Evolutionary conservation across 176 grass and related monocot species (phyloP), one percentile per base, ranked within the genome.

Genomic region (Zoysia pacifica): DNA sequence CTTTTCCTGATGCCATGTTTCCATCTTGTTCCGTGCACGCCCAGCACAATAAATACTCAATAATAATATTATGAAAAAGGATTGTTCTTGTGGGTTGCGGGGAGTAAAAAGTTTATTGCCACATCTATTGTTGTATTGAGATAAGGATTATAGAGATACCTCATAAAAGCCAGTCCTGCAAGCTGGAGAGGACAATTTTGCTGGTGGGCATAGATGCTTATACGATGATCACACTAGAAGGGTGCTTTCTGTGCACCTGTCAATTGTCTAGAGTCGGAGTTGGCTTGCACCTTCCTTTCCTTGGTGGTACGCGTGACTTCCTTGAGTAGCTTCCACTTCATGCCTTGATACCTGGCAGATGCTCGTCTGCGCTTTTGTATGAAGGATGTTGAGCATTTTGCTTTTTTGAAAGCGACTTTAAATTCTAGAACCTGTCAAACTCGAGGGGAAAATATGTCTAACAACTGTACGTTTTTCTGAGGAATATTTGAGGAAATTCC

Each of bases 261-360:
- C 74, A 78, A 67, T 62, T 40, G 72, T 72, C 56, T 56, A 28
- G 18, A 59, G 12, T 51, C 36, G 5, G 5, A 19, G 18, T 65
- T 82, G 18, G 73, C 76, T 71, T 56, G 49, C 73, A 48, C 48
- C 65, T 77, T 48, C 59, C 35, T 80, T 79, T 73, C 83, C 2
- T 52, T 20, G 11, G 19, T 40, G 70, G n/a, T 63, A 76, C 39
- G 13, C 39, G 15, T 65, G 40, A 28, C 1, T 72, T 78, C 73
- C 49, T 82, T 87, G 73, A 78, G 79, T 82, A 78, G 79, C 67
- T 82, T 82, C 79, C 40, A 55, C 56, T 44, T 49, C 56, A 87
- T 69, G 58, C 18, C 48, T 58, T 28, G 65, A 65, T 82, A 87
- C 67, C 41, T 72, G 40, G 49, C 85, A 77, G 10, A 48, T 72